A percentile compares a stretch with the other conserved stretches of the same genome.
Conservation (phyloP, 164 flowering plant species). For the Macadamia integrifolia region DNA sequence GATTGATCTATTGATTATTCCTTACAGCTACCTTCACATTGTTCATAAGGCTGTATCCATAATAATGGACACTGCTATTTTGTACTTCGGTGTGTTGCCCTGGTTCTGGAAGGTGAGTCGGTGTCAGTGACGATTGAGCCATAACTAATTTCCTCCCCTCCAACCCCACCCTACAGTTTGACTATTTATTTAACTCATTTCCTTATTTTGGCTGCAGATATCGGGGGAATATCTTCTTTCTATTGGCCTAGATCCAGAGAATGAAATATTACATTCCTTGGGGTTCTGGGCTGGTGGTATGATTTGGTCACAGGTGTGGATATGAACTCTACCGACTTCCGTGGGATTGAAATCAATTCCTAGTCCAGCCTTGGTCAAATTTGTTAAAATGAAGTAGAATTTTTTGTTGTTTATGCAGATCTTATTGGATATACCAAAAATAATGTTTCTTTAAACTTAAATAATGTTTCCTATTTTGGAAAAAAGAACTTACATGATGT, state of each 20-base stretch:
- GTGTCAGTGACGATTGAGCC: neutral
- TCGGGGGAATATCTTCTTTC: constrained; percentile 54
- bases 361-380: neutral
- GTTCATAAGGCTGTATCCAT: constrained; percentile 74
- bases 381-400: neutral
- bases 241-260: constrained; percentile 63
- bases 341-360: neutral
- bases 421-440: too few relatives aligned
- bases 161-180: too few relatives aligned
- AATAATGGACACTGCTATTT: constrained; percentile 69
- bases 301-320: constrained; percentile 90
- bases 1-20: constrained; percentile 3
- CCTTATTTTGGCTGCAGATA: constrained; percentile 43
- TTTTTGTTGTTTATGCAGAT: too few relatives aligned
- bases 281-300: constrained; percentile 76
- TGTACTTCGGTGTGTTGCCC: constrained; percentile 78
- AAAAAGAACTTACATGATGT: too few relatives aligned
- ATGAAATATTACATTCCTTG: constrained; percentile 83
- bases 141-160: neutral
- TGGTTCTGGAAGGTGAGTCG: constrained; percentile 93
- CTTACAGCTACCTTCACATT: constrained; percentile 80
- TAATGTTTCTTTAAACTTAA: too few relatives aligned
- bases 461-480: too few relatives aligned
- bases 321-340: neutral
- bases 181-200: neutral